A percentile compares a stretch with the other conserved stretches of the same genome.
phyloP scores from a whole-genome alignment of 192 early-diverging fungal genomes.

The Thoreauomyces humboldtii region DNA sequence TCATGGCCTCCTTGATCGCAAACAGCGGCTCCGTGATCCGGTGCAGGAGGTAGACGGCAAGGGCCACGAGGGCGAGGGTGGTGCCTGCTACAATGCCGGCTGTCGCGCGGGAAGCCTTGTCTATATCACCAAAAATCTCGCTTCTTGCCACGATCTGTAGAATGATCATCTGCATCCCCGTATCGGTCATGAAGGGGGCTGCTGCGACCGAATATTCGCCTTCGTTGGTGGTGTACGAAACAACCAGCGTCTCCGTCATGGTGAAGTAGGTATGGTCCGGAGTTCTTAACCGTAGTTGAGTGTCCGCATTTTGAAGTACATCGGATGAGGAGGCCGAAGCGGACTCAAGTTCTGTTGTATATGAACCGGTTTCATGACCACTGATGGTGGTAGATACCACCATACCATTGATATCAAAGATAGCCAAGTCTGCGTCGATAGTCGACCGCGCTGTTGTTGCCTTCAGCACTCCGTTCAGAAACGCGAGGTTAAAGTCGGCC shows the following conservation, averaged over 20 bases:
- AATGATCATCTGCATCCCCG: background rate
- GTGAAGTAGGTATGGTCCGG: background rate
- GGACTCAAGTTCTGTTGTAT: background rate
- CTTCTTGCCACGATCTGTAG: background rate
- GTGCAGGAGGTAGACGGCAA: background rate
- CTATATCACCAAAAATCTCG: background rate
- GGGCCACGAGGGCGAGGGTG: background rate
- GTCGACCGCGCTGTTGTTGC: no score
- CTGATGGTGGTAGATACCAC: background rate
- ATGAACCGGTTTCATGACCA: no score
- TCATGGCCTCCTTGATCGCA: background rate
- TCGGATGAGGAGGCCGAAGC: background rate
- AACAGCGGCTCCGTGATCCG: conserved; percentile 1
- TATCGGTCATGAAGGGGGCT: background rate
- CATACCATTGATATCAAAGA: background rate
- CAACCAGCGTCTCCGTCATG: background rate
- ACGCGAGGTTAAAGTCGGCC: no score
- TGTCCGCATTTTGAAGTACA: background rate
- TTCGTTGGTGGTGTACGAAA: background rate
- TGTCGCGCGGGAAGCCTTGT: background rate
- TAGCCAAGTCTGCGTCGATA: no score
- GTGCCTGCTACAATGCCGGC: background rate
- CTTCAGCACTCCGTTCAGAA: no score
- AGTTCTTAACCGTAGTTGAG: background rate
- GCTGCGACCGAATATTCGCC: background rate